Evolutionary conservation across 75 land plant genomes (phyloP), one percentile per base, ranked within the genome.

Genomic region (Larix kaempferi): DNA sequence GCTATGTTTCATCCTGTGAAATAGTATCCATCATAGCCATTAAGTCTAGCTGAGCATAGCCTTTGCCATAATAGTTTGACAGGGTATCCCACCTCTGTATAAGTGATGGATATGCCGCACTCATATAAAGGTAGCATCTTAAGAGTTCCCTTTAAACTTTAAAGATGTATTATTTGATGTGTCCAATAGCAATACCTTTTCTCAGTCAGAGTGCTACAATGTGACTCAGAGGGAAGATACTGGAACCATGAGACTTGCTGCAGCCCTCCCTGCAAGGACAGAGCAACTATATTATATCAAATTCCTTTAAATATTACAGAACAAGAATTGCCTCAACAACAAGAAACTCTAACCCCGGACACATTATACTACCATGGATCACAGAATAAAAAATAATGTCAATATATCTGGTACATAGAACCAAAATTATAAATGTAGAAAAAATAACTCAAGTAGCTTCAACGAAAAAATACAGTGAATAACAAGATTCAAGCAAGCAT

Each of bases 231-330:
- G n/a, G 95, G 91, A 26, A 96, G 85, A 74, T 94, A 86, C 81
- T 96, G 99, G 74, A 96, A 96, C 99, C 99, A 96, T 54, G 99
- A 96, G 65, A 94, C 74, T 58, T 85, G 87, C 69, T 92, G 91
- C 72, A 94, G 80, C 64, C 94, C 99, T 71, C 98, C 99, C 99
- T 96, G 88, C 64, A 82, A 11, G 74, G 49, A 69, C 7, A 69
- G 52, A 37, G 41, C 37, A 21, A 22, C 39, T 7, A 22, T 41
- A 69, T 41, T 12, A 69, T 69, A 41, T 41, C 73, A 39, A 69
- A n/a, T 17, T 67, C 19, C 23, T 13, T 49, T 8, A 39, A 41
- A 41, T 8, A 69, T 39, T n/a, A 69, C 21, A 37, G 0, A 37
- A 65, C n/a, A 41, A 37, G 73, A n/a, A 39, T 69, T n/a, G 23